Evolutionary conservation across 2,329 filamentous ascomycete species (phyloP).

Genomic region (Ascochyta rabiei): DNA sequence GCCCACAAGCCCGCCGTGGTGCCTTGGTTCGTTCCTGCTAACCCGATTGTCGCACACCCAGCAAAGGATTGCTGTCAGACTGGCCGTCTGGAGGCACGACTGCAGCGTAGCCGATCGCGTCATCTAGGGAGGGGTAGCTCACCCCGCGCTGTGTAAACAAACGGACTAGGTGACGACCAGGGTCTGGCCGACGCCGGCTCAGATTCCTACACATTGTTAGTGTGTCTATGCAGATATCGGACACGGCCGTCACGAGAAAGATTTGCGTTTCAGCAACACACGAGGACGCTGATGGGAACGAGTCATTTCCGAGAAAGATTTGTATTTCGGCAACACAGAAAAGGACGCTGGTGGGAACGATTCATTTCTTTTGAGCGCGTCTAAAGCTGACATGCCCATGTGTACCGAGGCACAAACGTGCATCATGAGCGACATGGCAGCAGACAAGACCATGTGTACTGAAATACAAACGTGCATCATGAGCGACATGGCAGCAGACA

Average conservation of each 20-base stretch:
- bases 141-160: slow-evolving; percentile 14
- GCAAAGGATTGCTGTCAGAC: slow-evolving; percentile 1
- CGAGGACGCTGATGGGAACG: too few relatives aligned
- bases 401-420: too few relatives aligned
- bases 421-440: too few relatives aligned
- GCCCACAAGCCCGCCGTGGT: neutral
- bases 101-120: slow-evolving; percentile 13
- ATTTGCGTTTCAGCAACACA: too few relatives aligned
- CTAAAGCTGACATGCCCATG: too few relatives aligned
- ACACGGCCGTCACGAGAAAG: too few relatives aligned
- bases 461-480: neutral
- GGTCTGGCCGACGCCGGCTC: neutral
- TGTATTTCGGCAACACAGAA: too few relatives aligned
- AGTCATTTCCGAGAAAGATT: too few relatives aligned
- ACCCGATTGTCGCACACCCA: neutral
- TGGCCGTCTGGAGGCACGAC: slow-evolving; percentile 5
- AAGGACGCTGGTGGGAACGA: too few relatives aligned
- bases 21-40: neutral
- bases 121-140: slow-evolving; percentile 9
- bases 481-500: neutral
- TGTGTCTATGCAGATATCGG: too few relatives aligned
- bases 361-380: too few relatives aligned
- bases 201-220: neutral
- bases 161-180: slow-evolving; percentile 4
- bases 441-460: neutral